phyloP scores from a whole-genome alignment of 2,329 filamentous ascomycete genomes.

The Aspergillus unguis region DNA sequence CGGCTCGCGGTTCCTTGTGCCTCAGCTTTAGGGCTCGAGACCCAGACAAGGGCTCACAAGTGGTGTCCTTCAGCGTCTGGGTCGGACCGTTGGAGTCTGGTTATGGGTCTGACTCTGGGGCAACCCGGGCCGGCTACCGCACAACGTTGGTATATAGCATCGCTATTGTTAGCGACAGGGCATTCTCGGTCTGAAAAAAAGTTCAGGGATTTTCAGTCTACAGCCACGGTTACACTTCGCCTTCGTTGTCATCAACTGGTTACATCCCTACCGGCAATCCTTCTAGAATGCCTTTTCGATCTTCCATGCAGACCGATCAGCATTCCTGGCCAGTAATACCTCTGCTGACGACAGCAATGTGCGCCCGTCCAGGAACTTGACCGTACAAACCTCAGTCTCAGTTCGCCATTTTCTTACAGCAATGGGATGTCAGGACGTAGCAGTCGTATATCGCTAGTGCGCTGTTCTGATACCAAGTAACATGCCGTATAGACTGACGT shows the following conservation, averaged over 20 bases:
- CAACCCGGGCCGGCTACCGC: constrained; percentile 19
- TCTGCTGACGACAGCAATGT: constrained; percentile 10
- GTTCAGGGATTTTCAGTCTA: neutral
- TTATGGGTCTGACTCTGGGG: constrained; percentile 24
- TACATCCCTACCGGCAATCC: constrained; percentile 9
- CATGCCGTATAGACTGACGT: neutral
- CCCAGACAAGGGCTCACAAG: constrained; percentile 1
- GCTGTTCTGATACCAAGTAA: constrained; percentile 1
- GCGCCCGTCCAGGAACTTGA: constrained; percentile 15
- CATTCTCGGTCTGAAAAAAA: neutral
- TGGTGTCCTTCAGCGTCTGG: constrained; percentile 3
- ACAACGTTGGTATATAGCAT: neutral
- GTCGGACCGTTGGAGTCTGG: constrained; percentile 5
- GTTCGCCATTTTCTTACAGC: neutral
- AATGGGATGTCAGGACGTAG: neutral
- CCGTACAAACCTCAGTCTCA: constrained; percentile 4
- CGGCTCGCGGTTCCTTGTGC: neutral
- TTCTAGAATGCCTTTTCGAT: constrained; percentile 22
- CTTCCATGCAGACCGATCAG: constrained; percentile 22
- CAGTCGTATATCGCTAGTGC: constrained; percentile 6
- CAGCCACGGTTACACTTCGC: neutral
- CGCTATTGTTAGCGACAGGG: neutral
- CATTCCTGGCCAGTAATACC: constrained; percentile 12
- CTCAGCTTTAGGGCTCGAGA: constrained; percentile 5
- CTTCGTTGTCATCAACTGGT: constrained; percentile 1